Percentiles rank a stretch among this genome's conserved stretches.
These are phyloP conservation scores for Mortierella claussenii DNA, from an alignment of 192 early-diverging fungal genomes.

Conservation along the genomic window DNA sequence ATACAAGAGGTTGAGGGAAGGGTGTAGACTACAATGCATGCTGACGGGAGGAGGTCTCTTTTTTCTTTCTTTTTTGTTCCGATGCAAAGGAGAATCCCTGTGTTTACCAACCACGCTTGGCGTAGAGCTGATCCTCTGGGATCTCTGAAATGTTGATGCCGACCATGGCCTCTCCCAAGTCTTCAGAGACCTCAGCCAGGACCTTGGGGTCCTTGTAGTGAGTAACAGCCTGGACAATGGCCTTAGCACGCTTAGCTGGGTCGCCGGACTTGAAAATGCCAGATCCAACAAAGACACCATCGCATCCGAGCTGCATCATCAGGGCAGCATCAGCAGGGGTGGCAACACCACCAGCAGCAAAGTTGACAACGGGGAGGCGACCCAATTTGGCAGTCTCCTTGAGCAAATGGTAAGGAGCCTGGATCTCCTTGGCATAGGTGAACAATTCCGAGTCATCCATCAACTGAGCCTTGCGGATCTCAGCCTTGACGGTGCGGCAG, in stretches of 20 bases:
- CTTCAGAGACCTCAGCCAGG: slow-evolving; percentile 88
- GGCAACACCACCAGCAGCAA: slow-evolving; percentile 97
- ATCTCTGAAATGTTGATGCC: slow-evolving; percentile 88
- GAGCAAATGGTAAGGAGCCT: slow-evolving; percentile 91
- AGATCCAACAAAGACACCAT: slow-evolving; percentile 98
- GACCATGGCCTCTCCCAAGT: slow-evolving; percentile 98
- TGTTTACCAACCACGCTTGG: slow-evolving; percentile 72
- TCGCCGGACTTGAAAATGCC: slow-evolving; percentile 97
- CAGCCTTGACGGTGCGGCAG: slow-evolving; percentile 85
- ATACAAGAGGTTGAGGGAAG: no score
- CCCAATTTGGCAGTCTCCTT: slow-evolving; percentile 89
- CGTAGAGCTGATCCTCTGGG: slow-evolving; percentile 66
- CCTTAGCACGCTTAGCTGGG: slow-evolving; percentile 93
- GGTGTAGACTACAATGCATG: no score
- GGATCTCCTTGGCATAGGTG: slow-evolving; percentile 96
- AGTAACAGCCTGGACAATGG: slow-evolving; percentile 96
- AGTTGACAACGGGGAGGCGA: slow-evolving; percentile 97
- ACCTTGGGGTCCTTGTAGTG: slow-evolving; percentile 92
- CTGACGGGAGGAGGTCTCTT: no score
- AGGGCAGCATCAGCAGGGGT: slow-evolving; percentile 98
- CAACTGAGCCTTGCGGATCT: slow-evolving; percentile 87
- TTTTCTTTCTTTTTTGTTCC: neutral
- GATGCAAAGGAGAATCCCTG: neutral
- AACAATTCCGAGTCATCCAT: slow-evolving; percentile 93
- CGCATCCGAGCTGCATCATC: slow-evolving; percentile 99